These are phyloP conservation scores for Hypoxylon fuscum DNA, from an alignment of 495 filamentous ascomycete species.

Conservation along the genomic window DNA sequence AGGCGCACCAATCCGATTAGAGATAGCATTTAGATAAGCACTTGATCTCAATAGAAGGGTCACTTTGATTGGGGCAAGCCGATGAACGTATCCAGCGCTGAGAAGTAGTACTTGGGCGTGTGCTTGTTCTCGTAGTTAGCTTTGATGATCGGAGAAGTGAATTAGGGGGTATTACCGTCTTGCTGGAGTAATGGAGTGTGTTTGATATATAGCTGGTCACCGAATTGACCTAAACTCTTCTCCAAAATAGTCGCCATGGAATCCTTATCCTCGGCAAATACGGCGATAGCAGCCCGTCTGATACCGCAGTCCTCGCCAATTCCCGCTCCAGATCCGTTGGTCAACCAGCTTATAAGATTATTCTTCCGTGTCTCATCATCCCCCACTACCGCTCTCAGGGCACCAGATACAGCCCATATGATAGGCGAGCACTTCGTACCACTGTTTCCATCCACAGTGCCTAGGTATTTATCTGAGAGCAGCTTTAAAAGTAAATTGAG, in stretches of 20 bases:
- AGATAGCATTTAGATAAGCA: slow-evolving; percentile 77
- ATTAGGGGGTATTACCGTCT: slow-evolving; percentile 69
- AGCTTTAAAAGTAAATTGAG: slow-evolving; percentile 67
- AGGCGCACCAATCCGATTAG: slow-evolving; percentile 83
- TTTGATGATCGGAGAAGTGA: not conserved
- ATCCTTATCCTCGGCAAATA: slow-evolving; percentile 62
- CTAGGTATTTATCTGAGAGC: slow-evolving; percentile 64
- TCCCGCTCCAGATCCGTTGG: slow-evolving; percentile 69
- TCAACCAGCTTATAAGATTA: slow-evolving; percentile 74
- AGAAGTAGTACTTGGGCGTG: slow-evolving; percentile 84
- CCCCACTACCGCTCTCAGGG: slow-evolving; percentile 52
- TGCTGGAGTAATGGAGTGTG: slow-evolving; percentile 84
- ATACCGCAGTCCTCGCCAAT: slow-evolving; percentile 68
- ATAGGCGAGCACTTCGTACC: slow-evolving; percentile 43
- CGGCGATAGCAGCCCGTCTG: slow-evolving; percentile 71
- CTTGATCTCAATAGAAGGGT: slow-evolving; percentile 73
- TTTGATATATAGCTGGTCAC: slow-evolving; percentile 85
- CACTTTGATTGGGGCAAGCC: slow-evolving; percentile 66
- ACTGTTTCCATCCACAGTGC: slow-evolving; percentile 39
- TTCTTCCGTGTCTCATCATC: slow-evolving; percentile 51
- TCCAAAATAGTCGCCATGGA: slow-evolving; percentile 67
- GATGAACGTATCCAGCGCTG: slow-evolving; percentile 76
- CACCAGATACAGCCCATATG: slow-evolving; percentile 59
- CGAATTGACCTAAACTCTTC: slow-evolving; percentile 75
- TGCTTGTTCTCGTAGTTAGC: slow-evolving; percentile 57